phyloP scores from a whole-genome alignment of 805 yeast genomes.

The Saturnispora mendoncae region DNA sequence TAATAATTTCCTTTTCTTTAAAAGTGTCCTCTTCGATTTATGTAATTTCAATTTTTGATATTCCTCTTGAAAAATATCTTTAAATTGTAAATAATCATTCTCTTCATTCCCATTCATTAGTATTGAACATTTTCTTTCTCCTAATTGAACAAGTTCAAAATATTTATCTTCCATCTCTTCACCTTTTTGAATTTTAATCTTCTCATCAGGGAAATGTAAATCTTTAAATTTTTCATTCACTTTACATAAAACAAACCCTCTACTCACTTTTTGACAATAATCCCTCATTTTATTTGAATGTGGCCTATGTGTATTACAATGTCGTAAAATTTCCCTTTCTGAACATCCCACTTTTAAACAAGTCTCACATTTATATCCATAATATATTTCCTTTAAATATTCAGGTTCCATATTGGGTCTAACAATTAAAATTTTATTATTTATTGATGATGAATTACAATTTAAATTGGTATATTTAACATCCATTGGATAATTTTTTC shows the following conservation, averaged over 20 bases:
- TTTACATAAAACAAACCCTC: conserved; percentile 4
- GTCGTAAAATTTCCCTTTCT: not conserved
- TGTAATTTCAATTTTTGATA: not conserved
- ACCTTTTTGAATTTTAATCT: not conserved
- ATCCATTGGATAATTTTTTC: conserved; percentile 5
- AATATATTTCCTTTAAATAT: conserved; percentile 4
- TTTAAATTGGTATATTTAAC: not conserved
- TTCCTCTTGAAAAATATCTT: not conserved
- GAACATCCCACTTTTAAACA: conserved; percentile 8
- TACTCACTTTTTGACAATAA: conserved; percentile 6
- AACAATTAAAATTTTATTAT: not conserved
- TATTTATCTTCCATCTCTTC: conserved; percentile 3
- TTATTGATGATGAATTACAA: no score
- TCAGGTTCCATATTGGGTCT: conserved; percentile 10
- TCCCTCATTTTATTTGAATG: not conserved
- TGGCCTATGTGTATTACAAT: not conserved
- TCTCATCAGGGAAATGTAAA: not conserved
- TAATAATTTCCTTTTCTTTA: conserved; percentile 6
- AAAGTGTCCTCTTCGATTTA: not conserved
- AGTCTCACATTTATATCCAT: conserved; percentile 10
- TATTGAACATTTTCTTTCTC: not conserved
- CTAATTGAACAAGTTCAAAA: not conserved
- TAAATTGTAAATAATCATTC: not conserved
- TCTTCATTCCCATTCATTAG: not conserved
- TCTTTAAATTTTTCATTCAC: not conserved